These are phyloP conservation scores for Halophytophthora batemanensis DNA, from an alignment of 352 stramenopile species.

Conservation along the genomic window DNA sequence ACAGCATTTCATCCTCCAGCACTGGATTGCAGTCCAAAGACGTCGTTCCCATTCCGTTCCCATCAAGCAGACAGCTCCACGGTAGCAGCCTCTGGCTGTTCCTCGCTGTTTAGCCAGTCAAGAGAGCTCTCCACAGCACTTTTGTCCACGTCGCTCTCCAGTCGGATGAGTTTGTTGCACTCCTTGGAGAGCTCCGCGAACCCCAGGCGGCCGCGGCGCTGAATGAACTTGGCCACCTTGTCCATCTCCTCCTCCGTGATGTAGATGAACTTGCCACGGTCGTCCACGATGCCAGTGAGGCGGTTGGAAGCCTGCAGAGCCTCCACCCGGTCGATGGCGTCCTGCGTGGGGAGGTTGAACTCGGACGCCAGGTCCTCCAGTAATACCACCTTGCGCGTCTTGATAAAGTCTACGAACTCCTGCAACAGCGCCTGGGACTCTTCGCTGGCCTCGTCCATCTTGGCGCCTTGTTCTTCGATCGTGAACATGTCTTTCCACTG, in stretches of 20 bases:
- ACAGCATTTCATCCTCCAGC: conserved; percentile 2
- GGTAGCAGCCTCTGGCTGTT: conserved; percentile 13
- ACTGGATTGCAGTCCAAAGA: too few species aligned
- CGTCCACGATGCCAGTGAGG: conserved; percentile 71
- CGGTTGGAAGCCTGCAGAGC: conserved; percentile 48
- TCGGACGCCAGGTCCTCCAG: conserved; percentile 67
- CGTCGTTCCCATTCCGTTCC: too few species aligned
- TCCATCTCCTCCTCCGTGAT: conserved; percentile 80
- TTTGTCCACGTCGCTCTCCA: conserved; percentile 44
- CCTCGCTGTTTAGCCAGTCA: conserved; percentile 37
- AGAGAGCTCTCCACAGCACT: conserved; percentile 35
- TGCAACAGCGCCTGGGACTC: conserved; percentile 64
- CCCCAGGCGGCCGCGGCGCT: conserved; percentile 57
- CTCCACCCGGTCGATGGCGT: conserved; percentile 64
- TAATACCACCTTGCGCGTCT: conserved; percentile 72
- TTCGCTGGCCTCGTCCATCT: conserved; percentile 48
- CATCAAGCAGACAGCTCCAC: conserved; percentile 16
- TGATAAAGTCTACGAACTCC: conserved; percentile 73
- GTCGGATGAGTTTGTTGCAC: conserved; percentile 75
- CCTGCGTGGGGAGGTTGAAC: conserved; percentile 66
- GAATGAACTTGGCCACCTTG: conserved; percentile 66
- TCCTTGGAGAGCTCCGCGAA: conserved; percentile 67
- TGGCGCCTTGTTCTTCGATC: conserved; percentile 61
- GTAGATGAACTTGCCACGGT: conserved; percentile 81
- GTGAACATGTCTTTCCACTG: conserved; percentile 78